Evolutionary conservation across 768 basidiomycete species (phyloP), one percentile per base, ranked within the genome.

Genomic region (Boletellus sp.): DNA sequence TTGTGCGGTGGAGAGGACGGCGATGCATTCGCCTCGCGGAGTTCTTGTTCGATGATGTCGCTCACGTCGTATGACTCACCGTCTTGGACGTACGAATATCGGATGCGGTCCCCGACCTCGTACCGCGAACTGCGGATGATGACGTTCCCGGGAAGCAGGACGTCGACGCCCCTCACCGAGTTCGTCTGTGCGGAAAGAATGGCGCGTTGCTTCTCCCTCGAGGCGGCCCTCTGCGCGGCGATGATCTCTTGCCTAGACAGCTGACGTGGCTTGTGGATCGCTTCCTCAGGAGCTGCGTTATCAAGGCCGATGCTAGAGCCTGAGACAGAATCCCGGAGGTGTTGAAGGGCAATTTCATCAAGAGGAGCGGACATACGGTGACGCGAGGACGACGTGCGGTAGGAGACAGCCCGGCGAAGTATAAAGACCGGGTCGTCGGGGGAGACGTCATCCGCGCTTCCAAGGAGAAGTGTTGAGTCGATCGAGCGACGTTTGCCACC

Each of bases 51-150:
- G 41, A 97, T 79, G 43, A 96, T 85, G 54, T 95, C 87, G 60
- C 90, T 93, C 64, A 98, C 92, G 66, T 98, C 95, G 60, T 85
- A 88, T 0, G 87, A 87, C 70, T 90, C 90, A 3, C 94, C 95
- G 53, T 94, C 91, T 54, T 92, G 85, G 36, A 97, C 87, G 65
- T 92, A 97, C 34, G 94, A 96, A 66, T 99, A 99, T 0, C 94
- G 85, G 71, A 93, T 86, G 40, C 76, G 73, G 55, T 90, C 87
- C 36, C 78, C 81, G 6, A 70, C 64, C 19, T 90, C 81, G 54
- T 84, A 83, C 7, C 91, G 76, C 6, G 88, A 84, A 59, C 91
- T 94, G 26, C 95, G 85, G 10, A 98, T 76, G 61, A 90, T 81
- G 0, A 83, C 89, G 52, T 88, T 88, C 6, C 90, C 90, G 2